phyloP scores from a whole-genome alignment of 116 monocot species.

The Posidonia oceanica region DNA sequence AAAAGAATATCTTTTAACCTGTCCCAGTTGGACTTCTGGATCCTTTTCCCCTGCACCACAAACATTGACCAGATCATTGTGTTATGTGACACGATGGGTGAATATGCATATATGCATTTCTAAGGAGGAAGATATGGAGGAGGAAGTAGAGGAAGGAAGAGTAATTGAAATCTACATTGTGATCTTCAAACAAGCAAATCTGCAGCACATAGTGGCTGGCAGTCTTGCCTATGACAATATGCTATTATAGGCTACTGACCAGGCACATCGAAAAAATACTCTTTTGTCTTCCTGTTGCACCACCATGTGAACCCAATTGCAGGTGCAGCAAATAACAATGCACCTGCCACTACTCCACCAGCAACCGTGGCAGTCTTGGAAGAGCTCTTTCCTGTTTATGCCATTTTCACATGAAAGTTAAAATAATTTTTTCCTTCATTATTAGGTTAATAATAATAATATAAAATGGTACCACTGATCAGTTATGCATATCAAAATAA shows the following conservation, averaged over 20 bases:
- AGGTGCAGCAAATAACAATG: constrained; percentile 68
- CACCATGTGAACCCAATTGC: constrained; percentile 79
- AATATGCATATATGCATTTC: too few relatives aligned
- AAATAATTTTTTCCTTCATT: too few relatives aligned
- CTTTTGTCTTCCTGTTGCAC: constrained; percentile 59
- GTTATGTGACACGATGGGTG: too few relatives aligned
- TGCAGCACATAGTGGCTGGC: too few relatives aligned
- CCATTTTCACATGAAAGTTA: too few relatives aligned
- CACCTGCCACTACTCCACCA: constrained; percentile 73
- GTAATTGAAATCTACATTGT: too few relatives aligned
- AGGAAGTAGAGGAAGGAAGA: too few relatives aligned
- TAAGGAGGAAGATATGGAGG: too few relatives aligned
- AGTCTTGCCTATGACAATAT: background rate
- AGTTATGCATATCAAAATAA: too few relatives aligned
- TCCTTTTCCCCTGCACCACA: constrained; percentile 59
- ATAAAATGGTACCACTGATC: too few relatives aligned
- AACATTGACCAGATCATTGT: background rate
- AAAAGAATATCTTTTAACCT: constrained; percentile 74
- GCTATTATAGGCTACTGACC: constrained; percentile 26
- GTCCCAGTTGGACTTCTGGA: constrained; percentile 65
- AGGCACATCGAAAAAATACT: constrained; percentile 83
- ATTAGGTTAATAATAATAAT: too few relatives aligned
- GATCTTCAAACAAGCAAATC: too few relatives aligned
- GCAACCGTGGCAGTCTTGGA: constrained; percentile 64
- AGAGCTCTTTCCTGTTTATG: constrained; percentile 30